Conservation (phyloP, 768 basidiomycete species). For the Mycena rebaudengoi region DNA sequence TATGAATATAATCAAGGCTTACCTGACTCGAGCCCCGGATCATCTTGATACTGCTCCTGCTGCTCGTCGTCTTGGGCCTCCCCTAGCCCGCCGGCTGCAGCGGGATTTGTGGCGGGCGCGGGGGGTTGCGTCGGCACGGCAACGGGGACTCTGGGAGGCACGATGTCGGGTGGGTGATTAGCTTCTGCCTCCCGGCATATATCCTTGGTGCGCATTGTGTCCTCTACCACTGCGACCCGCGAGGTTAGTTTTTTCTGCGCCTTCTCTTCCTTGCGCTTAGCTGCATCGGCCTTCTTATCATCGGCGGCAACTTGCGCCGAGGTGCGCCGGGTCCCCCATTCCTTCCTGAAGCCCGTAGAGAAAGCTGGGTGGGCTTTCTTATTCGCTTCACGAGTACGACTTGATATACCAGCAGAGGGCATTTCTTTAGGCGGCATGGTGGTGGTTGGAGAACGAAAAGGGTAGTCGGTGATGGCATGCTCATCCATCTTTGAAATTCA, state of each 20-base stretch:
- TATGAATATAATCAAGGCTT: too few species aligned
- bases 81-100: too few species aligned
- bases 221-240: background rate
- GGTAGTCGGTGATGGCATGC: background rate
- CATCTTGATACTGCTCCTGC: too few species aligned
- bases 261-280: background rate
- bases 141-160: too few species aligned
- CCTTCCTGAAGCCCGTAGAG: background rate
- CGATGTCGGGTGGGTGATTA: too few species aligned
- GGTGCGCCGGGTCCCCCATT: background rate
- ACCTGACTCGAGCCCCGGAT: too few species aligned
- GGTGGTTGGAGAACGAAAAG: background rate
- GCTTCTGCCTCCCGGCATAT: too few species aligned
- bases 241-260: background rate
- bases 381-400: background rate
- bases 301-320: background rate
- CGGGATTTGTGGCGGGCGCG: too few species aligned
- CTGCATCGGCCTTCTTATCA: background rate
- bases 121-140: too few species aligned
- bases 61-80: too few species aligned
- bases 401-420: background rate
- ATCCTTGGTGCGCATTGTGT: too few species aligned
- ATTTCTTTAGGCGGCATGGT: background rate
- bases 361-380: background rate
- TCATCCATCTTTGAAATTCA: background rate